These are phyloP conservation scores for Paracoccidioides brasiliensis DNA, from an alignment of 2,329 filamentous ascomycete genomes.

Conservation along the genomic window DNA sequence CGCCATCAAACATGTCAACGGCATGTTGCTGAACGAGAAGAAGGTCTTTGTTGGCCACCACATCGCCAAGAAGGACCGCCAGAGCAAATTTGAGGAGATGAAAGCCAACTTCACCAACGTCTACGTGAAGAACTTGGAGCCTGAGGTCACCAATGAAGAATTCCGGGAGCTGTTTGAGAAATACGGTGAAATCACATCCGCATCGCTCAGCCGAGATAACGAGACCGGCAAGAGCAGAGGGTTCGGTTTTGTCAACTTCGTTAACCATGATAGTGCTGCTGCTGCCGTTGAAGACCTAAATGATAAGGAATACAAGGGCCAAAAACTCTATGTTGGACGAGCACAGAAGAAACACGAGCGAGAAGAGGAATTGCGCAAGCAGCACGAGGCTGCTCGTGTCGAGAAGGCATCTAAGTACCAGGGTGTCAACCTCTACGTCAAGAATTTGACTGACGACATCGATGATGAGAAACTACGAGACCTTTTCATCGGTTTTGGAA, in stretches of 20 bases:
- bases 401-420: constrained; percentile 99
- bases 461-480: constrained; percentile 96
- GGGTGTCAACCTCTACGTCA: constrained; percentile 98
- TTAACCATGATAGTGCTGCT: constrained; percentile 74
- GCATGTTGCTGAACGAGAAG: constrained; percentile 99
- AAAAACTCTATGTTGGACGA: constrained; percentile 94
- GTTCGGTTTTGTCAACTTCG: constrained; percentile 93
- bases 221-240: constrained; percentile 84
- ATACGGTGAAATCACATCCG: constrained; percentile 89
- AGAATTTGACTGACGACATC: constrained; percentile 93
- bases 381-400: constrained; percentile 91
- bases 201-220: constrained; percentile 75
- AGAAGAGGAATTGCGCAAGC: constrained; percentile 97
- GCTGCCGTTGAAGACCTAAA: constrained; percentile 86
- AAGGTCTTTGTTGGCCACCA: constrained; percentile 99
- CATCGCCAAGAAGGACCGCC: constrained; percentile 99
- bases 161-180: constrained; percentile 88
- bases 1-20: constrained; percentile 99
- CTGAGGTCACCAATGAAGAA: constrained; percentile 78
- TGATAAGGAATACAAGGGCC: constrained; percentile 78
- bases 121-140: constrained; percentile 95
- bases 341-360: constrained; percentile 99
- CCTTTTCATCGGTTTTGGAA: constrained; percentile 81
- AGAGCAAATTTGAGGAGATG: constrained; percentile 99
- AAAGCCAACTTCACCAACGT: constrained; percentile 99